Conservation (phyloP, 2,329 filamentous ascomycete genomes). For the Neocucurbitaria cava region DNA sequence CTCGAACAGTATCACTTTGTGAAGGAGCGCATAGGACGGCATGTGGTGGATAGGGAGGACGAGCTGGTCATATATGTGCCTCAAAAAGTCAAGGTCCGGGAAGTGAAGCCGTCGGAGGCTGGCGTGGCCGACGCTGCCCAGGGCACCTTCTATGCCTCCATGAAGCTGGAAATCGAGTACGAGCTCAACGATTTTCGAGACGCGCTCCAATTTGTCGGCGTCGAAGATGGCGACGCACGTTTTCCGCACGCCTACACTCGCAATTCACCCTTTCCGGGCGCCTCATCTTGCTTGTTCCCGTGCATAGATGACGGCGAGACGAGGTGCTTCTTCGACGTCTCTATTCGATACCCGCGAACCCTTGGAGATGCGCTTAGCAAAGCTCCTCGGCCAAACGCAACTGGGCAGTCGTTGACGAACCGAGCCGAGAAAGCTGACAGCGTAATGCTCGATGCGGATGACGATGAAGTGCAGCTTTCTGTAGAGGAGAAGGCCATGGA, state of each 20-base stretch:
- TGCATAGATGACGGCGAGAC: slow-evolving; percentile 87
- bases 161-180: slow-evolving; percentile 78
- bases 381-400: slow-evolving; percentile 31
- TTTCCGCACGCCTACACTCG: slow-evolving; percentile 93
- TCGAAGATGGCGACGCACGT: slow-evolving; percentile 77
- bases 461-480: slow-evolving; percentile 55
- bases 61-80: slow-evolving; percentile 68
- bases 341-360: slow-evolving; percentile 84
- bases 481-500: slow-evolving; percentile 89
- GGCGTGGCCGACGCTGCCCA: slow-evolving; percentile 31
- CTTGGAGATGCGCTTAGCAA: slow-evolving; percentile 74
- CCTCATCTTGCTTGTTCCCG: slow-evolving; percentile 86
- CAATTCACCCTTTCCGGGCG: slow-evolving; percentile 78
- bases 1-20: slow-evolving; percentile 80
- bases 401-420: slow-evolving; percentile 19
- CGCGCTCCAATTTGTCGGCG: slow-evolving; percentile 88
- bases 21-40: slow-evolving; percentile 69
- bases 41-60: slow-evolving; percentile 61
- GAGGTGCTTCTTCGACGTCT: slow-evolving; percentile 85
- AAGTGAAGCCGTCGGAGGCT: slow-evolving; percentile 62
- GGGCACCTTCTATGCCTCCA: slow-evolving; percentile 59
- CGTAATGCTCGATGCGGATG: slow-evolving; percentile 43
- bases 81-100: slow-evolving; percentile 66
- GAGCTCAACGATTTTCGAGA: slow-evolving; percentile 77
- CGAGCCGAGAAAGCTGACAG: slow-evolving; percentile 41